Conservation (phyloP, 805 yeast genomes). For the Starmerella tilneyi region DNA sequence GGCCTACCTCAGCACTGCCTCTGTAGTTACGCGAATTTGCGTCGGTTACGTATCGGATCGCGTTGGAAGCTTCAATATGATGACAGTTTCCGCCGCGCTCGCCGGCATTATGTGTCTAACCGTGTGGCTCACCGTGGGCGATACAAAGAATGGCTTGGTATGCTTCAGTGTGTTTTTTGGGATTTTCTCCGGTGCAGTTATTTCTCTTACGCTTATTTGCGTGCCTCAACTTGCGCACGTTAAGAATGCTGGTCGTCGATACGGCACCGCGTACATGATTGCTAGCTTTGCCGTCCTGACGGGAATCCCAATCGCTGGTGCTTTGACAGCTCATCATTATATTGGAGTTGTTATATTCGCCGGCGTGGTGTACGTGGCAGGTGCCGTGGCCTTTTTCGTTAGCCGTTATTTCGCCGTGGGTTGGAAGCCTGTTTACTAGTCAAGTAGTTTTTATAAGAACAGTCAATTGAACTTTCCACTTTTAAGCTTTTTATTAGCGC, state of each 20-base stretch:
- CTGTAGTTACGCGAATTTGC: constrained; percentile 44
- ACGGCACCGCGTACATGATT: constrained; percentile 52
- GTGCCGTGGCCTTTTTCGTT: constrained; percentile 24
- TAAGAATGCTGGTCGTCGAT: constrained; percentile 55
- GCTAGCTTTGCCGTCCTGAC: constrained; percentile 32
- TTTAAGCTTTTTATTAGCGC: neutral
- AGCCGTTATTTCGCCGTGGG: constrained; percentile 28
- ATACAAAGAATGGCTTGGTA: constrained; percentile 38
- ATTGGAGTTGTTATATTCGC: constrained; percentile 30
- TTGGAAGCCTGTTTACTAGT: constrained; percentile 20
- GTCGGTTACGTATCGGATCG: constrained; percentile 49
- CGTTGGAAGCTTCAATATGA: constrained; percentile 48
- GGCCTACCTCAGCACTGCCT: constrained; percentile 40
- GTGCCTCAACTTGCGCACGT: constrained; percentile 56
- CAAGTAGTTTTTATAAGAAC: too few species aligned
- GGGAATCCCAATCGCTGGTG: constrained; percentile 35
- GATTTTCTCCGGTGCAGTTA: constrained; percentile 46
- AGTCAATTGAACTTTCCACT: too few species aligned
- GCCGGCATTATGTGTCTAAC: constrained; percentile 41
- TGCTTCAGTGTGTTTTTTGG: constrained; percentile 38
- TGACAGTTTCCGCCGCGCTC: constrained; percentile 40
- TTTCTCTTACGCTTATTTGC: constrained; percentile 59
- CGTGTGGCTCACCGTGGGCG: constrained; percentile 55
- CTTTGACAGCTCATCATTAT: constrained; percentile 27
- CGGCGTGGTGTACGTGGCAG: constrained; percentile 28